Conservation (phyloP, 768 basidiomycete genomes). For the Fistulinella prunicolor region DNA sequence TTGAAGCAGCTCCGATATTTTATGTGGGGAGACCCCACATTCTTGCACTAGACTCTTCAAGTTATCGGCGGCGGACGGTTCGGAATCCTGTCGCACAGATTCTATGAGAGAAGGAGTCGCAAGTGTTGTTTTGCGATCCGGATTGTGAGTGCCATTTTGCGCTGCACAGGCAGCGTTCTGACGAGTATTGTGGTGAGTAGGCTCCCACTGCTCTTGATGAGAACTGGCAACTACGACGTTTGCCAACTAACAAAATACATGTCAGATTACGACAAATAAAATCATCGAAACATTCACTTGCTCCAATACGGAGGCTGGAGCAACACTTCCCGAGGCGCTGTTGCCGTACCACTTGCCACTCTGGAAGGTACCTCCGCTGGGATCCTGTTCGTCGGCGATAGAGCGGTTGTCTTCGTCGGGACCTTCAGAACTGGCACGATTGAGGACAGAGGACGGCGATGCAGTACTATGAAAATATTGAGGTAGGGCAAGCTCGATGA, state of each 20-base stretch:
- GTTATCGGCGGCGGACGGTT: slow-evolving; percentile 70
- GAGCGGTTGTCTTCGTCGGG: slow-evolving; percentile 68
- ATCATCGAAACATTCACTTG: slow-evolving; percentile 50
- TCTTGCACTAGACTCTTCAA: slow-evolving; percentile 84
- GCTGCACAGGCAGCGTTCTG: slow-evolving; percentile 8
- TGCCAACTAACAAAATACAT: slow-evolving; percentile 42
- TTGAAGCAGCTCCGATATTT: slow-evolving; percentile 84
- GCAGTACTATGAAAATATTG: slow-evolving; percentile 56
- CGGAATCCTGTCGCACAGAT: slow-evolving; percentile 40
- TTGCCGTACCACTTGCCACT: slow-evolving; percentile 86
- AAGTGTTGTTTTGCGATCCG: slow-evolving; percentile 28
- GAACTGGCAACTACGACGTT: slow-evolving; percentile 47
- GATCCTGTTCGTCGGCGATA: slow-evolving; percentile 75
- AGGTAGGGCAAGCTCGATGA: slow-evolving; percentile 76
- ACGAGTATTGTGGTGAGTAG: slow-evolving; percentile 13
- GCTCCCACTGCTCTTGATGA: slow-evolving; percentile 30
- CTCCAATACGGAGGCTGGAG: slow-evolving; percentile 74
- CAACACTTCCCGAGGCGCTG: slow-evolving; percentile 80
- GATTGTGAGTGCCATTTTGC: slow-evolving; percentile 25
- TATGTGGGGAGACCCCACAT: slow-evolving; percentile 88
- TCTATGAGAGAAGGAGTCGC: slow-evolving; percentile 36
- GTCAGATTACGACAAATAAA: slow-evolving; percentile 20
- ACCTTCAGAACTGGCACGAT: slow-evolving; percentile 47
- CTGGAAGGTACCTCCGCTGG: slow-evolving; percentile 72
- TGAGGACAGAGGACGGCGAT: slow-evolving; percentile 31